Base-by-base conservation (phyloP, 192 early-diverging fungal species). In the Lunasporangiospora selenospora region DNA sequence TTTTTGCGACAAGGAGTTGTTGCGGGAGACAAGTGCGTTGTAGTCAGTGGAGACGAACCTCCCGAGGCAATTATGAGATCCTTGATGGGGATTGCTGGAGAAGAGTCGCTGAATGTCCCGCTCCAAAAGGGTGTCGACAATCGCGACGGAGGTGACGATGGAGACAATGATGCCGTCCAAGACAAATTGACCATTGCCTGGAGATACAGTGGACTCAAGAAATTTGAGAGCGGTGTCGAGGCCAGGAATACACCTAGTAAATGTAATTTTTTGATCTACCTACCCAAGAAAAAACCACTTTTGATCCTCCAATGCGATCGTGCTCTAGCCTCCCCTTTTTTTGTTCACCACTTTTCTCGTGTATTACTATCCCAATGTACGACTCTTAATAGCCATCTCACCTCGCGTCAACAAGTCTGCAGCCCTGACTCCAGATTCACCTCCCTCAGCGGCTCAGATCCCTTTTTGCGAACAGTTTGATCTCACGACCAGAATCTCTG, bases 101-200 rank as follows among this genome's bases (percentile, higher is more conserved):
- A 84, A 13, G 82, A 85, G 38, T 66, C 76, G 5, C 43, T 53
- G 5, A 53, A 46, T 31, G 53, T 51, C 23, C 58, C 53, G 37
- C 32, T 62, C 19, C 67, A 71, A 16, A 30, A 64, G 23, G 76
- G 67, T 4, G 66, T 76, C 31, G 82, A 81, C 41, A 81, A 84
- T 6, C 73, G 62, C 10, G 75, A 79, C 23, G 58, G 47, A 23
- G 37, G 16, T 7, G 55, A 36, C 37, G 21, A 36, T n/a, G 33
- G 77, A 34, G 58, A 75, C 39, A 6, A 56, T 32, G 45, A 67
- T 45, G 29, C 63, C 16, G 79, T 77, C 15, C 77, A 75, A n/a
- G 90, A 92, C 50, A 70, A 80, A 1, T 85, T 99, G 86, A 87
- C 81, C 47, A 98, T 99, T 52, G 97, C 97, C 1, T 99, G 97